These are phyloP conservation scores for Cryptococcus sp. DNA, from an alignment of 1,284 basidiomycete genomes.

Conservation along the genomic window DNA sequence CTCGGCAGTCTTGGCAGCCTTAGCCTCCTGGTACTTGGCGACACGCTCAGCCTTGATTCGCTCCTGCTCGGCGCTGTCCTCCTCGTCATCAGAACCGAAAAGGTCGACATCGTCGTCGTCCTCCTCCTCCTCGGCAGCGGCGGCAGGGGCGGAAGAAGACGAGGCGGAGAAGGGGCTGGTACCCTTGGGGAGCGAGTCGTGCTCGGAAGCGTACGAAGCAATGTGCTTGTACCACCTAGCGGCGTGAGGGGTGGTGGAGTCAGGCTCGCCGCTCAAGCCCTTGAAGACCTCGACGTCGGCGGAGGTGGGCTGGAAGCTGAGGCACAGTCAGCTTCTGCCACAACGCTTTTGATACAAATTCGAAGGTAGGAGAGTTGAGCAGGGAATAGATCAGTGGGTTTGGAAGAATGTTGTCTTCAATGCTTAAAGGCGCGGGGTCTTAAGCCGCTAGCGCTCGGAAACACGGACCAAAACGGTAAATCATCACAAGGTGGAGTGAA, in stretches of 20 bases:
- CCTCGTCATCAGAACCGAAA: slow-evolving; percentile 85
- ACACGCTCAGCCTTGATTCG: slow-evolving; percentile 93
- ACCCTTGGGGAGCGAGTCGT: slow-evolving; percentile 75
- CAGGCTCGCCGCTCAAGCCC: slow-evolving; percentile 58
- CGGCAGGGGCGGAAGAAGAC: slow-evolving; percentile 53
- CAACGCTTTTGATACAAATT: slow-evolving; percentile 16
- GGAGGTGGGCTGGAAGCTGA: slow-evolving; percentile 89
- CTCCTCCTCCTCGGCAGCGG: slow-evolving; percentile 62
- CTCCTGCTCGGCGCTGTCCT: slow-evolving; percentile 83
- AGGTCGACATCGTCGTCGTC: slow-evolving; percentile 92
- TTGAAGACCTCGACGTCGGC: slow-evolving; percentile 96
- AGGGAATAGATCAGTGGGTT: slow-evolving; percentile 70
- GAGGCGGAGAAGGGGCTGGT: slow-evolving; percentile 77
- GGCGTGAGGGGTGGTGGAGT: slow-evolving; percentile 72
- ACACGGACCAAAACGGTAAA: slow-evolving; percentile 93
- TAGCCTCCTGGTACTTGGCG: slow-evolving; percentile 90
- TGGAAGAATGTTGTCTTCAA: slow-evolving; percentile 59
- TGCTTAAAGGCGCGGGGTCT: slow-evolving; percentile 81
- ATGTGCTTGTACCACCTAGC: slow-evolving; percentile 96
- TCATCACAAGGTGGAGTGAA: slow-evolving; percentile 63
- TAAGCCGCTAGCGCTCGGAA: slow-evolving; percentile 89
- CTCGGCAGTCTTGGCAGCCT: slow-evolving; percentile 76
- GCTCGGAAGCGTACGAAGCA: slow-evolving; percentile 78
- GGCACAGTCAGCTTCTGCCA: slow-evolving; percentile 23
- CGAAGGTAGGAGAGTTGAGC: slow-evolving; percentile 20